Base-by-base conservation (phyloP, 2,329 filamentous ascomycete species). In the Colletotrichum destructivum region DNA sequence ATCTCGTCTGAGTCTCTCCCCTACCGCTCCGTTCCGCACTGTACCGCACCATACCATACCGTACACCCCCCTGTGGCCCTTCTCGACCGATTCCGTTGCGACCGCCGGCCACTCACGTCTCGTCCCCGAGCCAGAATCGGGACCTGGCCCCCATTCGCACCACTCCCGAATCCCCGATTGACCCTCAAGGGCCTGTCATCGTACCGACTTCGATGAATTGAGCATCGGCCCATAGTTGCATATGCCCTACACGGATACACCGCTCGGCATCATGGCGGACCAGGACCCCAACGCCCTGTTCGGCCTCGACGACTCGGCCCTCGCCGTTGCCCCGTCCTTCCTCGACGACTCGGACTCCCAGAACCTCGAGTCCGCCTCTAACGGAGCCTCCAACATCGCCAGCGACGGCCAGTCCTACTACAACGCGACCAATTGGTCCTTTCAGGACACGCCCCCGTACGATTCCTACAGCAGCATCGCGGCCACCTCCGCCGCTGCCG, bases 381-480 rank as follows among this genome's bases (percentile, higher is more conserved):
- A 65, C 55, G 59, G 60, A 49, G 4, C 52, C 52, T 66, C 78
- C 61, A 72, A 66, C 72, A 71, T 73, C 75, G 62, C 73, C 62
- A 66, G 56, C 73, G 71, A 76, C 65, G 74, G 74, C 77, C 78
- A 78, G 72, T 60, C 73, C 73, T 64, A 73, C 68, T 78, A 80
- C 74, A 76, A 81, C 76, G 76, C 83, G 65, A 78, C 85, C 73
- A 82, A 79, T 79, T 89, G 87, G 87, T 77, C 81, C 74, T 88
- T 87, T 74, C 83, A 84, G 71, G 83, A 84, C 77, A 83, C 83
- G 15, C 83, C 86, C 73, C 84, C 85, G 56, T 86, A 85, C 80
- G 83, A 85, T 75, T 80, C 82, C 64, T 86, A 83, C 79, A 81
- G 80, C 67, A 77, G 74, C 51, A 77, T 74, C 51, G 74, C 76